Base-by-base conservation (phyloP, 129 eudicot genomes). In the Helichrysum umbraculigerum region DNA sequence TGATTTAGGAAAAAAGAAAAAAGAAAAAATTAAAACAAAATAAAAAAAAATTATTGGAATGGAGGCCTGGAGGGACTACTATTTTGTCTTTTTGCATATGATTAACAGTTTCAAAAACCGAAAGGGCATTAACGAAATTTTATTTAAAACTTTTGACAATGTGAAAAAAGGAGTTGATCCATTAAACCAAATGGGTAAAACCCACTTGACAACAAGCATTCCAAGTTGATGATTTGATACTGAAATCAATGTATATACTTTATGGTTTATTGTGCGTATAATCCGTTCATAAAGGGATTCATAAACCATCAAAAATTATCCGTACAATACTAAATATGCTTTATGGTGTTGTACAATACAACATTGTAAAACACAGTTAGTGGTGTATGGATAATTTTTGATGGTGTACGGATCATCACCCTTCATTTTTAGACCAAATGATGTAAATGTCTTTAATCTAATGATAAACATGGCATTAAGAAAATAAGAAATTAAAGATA, bases 191-290 rank as follows among this genome's bases (percentile, higher is more conserved):
- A 57, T 57, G 62, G 29, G 57, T 37, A 39, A 58, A 42, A 22
- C 67, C 66, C 77, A 73, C 35, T 25, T 73, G 30, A 74, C 71
- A 74, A 61, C 70, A 74, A 74, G 74, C 12, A 68, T 68, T 68
- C 33, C 57, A 41, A 21, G 19, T 7, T 71, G 16, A 50, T 28
- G 37, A 20, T 70, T 71, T 71, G 44, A 6, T 20, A 66, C 15
- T 12, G 57, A 15, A 21, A 21, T 68, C 1, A 21, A 20, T 41
- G 73, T 12, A 25, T 25, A 25, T 25, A 35, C 3, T 21, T 20
- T 30, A 9, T 71, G 33, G 29, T 47, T 52, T 71, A 51, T 14
- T 51, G 25, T 9, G 17, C 17, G 12, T 51, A 51, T 29, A 51
- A 32, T 51, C 6, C 12, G 21, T 34, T 34, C 11, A 25, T 25